Evolutionary conservation across 2,329 filamentous ascomycete genomes (phyloP).

Genomic region (Claviceps pazoutovae): DNA sequence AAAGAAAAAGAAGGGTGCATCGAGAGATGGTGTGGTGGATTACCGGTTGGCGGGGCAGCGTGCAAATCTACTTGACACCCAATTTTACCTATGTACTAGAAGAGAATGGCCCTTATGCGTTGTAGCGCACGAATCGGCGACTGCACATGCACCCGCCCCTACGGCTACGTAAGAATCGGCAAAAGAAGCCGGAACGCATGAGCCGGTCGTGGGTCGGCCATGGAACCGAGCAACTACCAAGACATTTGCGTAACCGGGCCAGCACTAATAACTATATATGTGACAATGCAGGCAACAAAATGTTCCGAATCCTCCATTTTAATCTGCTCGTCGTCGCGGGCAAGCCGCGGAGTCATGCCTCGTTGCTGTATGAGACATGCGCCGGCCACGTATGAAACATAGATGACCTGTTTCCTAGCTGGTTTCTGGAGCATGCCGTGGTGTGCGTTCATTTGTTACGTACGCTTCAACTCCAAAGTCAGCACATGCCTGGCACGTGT

Average conservation of each 20-base stretch:
- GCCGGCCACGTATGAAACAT: neutral
- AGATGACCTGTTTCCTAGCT: neutral
- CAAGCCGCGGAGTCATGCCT: neutral
- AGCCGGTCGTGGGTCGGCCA: no score
- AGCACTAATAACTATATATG: neutral
- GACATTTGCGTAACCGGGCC: no score
- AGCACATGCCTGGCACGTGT: neutral
- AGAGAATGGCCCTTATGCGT: neutral
- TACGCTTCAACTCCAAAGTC: neutral
- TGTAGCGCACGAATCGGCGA: neutral
- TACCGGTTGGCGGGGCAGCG: no score
- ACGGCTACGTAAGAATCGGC: neutral
- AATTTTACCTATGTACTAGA: no score
- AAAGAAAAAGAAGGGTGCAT: no score
- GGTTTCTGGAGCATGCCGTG: neutral
- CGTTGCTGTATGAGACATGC: neutral
- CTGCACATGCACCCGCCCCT: neutral
- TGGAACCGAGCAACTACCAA: no score
- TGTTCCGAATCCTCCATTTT: neutral
- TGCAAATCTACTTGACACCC: no score
- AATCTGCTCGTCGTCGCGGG: neutral
- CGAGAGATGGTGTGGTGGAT: no score
- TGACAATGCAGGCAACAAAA: neutral
- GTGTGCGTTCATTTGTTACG: neutral
- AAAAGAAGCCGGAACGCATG: neutral